A percentile compares a stretch with the other conserved stretches of the same genome.
phyloP scores from a whole-genome alignment of 1,139 yeast species.

The Meyerozyma sp. region DNA sequence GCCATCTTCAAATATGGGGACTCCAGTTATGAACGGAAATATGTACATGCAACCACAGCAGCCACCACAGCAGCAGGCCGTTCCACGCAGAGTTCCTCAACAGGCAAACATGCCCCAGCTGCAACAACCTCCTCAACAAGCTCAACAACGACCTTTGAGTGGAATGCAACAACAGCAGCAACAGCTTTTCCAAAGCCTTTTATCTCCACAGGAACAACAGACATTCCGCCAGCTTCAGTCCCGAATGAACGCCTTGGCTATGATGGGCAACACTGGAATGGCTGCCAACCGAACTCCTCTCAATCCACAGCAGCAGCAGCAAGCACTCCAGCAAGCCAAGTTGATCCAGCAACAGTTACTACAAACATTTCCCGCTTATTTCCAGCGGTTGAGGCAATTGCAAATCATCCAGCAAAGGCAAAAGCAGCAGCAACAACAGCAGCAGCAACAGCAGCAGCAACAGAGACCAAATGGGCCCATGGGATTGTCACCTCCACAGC shows the following conservation, averaged over 20 bases:
- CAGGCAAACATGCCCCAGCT: conserved; percentile 3
- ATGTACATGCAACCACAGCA: conserved; percentile 19
- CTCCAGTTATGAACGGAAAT: conserved; percentile 28
- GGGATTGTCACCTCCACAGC: not conserved
- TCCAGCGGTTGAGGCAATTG: conserved; percentile 39
- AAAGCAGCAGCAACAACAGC: conserved; percentile 20
- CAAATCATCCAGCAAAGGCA: conserved; percentile 37
- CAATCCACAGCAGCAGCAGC: conserved; percentile 42
- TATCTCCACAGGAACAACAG: conserved; percentile 42
- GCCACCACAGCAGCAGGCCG: conserved; percentile 8
- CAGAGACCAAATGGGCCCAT: conserved; percentile 3
- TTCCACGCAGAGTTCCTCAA: not conserved
- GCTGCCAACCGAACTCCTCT: conserved; percentile 41
- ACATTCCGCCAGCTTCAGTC: conserved; percentile 38
- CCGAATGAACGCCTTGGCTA: conserved; percentile 37
- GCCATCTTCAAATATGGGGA: conserved; percentile 13
- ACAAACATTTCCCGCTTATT: conserved; percentile 40
- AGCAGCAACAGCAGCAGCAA: conserved; percentile 7
- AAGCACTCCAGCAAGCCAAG: conserved; percentile 42
- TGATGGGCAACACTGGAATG: conserved; percentile 42
- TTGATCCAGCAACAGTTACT: conserved; percentile 38
- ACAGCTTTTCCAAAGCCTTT: conserved; percentile 39
- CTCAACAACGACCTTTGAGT: conserved; percentile 15
- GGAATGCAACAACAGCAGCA: conserved; percentile 38
- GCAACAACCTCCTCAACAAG: conserved; percentile 4